Conservation (phyloP, 2,329 filamentous ascomycete genomes). For the Colletotrichum zoysiae region DNA sequence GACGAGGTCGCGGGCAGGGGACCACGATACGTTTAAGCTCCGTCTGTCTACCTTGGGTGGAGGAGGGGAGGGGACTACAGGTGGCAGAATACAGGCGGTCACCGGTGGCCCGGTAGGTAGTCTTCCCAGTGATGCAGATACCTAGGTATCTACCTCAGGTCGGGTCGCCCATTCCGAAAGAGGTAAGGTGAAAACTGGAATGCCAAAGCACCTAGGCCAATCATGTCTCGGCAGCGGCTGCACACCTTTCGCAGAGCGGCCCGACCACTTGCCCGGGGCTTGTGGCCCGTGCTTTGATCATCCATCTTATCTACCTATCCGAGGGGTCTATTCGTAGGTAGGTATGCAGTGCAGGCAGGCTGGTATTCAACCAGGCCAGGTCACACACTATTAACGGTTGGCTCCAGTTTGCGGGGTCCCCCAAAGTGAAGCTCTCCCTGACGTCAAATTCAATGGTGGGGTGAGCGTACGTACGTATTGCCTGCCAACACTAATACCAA, state of each 20-base stretch:
- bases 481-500: slow-evolving; percentile 17
- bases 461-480: slow-evolving; percentile 21
- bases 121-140: too few species aligned
- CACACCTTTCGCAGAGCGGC: slow-evolving; percentile 20
- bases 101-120: background rate
- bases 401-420: slow-evolving; percentile 36
- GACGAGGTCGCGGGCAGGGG: background rate
- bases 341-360: too few species aligned
- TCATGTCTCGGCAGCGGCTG: background rate
- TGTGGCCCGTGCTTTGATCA: slow-evolving; percentile 25
- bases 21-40: slow-evolving; percentile 10
- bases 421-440: slow-evolving; percentile 37
- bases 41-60: background rate
- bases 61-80: background rate
- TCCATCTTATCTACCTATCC: slow-evolving; percentile 8
- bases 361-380: too few species aligned
- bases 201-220: background rate
- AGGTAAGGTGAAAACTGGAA: slow-evolving; percentile 1
- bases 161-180: slow-evolving; percentile 7
- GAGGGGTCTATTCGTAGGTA: background rate
- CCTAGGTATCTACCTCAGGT: too few species aligned
- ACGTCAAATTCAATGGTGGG: slow-evolving; percentile 40
- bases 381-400: background rate
- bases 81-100: slow-evolving; percentile 32
- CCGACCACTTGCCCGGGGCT: slow-evolving; percentile 36